Evolutionary conservation across 805 yeast species (phyloP), one percentile per base, ranked within the genome.

Genomic region (Teunomyces tritomae): DNA sequence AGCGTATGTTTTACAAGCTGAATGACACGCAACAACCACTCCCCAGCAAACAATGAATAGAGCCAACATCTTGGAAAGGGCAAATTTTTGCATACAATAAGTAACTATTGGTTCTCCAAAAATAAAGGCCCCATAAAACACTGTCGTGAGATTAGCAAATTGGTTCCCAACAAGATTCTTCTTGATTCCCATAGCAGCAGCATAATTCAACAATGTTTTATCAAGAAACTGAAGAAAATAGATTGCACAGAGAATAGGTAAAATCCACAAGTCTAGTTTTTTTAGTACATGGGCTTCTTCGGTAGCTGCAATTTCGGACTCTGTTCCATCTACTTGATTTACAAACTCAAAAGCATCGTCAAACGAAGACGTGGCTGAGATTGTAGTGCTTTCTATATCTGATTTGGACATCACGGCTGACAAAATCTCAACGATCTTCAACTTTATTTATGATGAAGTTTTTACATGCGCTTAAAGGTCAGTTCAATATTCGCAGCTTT

Each of bases 121-220:
- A 45, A 80, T 78, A 49, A 78, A 80, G 1, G 82, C 71, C 10
- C 74, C 81, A 46, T 78, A 77, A 50, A 79, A 73, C 13, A 79
- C 77, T 0, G 85, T 79, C 28, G 80, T 77, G 44, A 80, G 58
- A 53, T 79, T 73, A 17, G 81, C 75, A 55, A 74, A 80, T 44
- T 81, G 77, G 47, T 64, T 58, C 35, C 78, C 70, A 5, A 74
- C 68, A 50, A 80, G 65, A 55, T 79, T 71, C 2, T 68, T 59
- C 56, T 75, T 78, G 54, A 82, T 79, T 0, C 86, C 86, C 85
- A 83, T 78, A 1, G 82, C 82, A 11, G 83, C 83, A 2, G 87
- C 83, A 56, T 82, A 80, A 52, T 82, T 81, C 34, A 79, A 62
- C 44, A 82, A 62, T n/a, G 79, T 71, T 55, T 83, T 83, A 53